phyloP scores from a whole-genome alignment of 768 basidiomycete genomes.

The Pleurotus tuoliensis region DNA sequence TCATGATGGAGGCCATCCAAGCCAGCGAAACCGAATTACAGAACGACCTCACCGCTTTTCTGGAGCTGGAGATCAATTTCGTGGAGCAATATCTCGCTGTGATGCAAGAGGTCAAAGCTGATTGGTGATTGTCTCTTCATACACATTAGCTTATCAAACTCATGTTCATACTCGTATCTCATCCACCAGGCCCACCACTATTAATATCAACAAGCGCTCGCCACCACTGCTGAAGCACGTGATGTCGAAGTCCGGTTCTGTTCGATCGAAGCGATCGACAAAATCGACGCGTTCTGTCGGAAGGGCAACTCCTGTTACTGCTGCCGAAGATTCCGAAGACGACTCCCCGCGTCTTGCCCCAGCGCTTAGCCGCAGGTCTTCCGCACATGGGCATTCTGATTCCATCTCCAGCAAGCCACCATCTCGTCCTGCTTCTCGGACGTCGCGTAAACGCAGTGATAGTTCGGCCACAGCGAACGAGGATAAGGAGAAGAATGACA shows the following conservation, averaged over 20 bases:
- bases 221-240: slow-evolving; percentile 13
- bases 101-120: slow-evolving; percentile 60
- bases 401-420: slow-evolving; percentile 37
- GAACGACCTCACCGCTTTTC: slow-evolving; percentile 63
- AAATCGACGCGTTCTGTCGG: slow-evolving; percentile 13
- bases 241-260: slow-evolving; percentile 25
- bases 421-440: slow-evolving; percentile 55
- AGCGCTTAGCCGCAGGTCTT: slow-evolving; percentile 23
- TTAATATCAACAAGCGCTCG: slow-evolving; percentile 23
- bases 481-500: slow-evolving; percentile 31
- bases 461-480: slow-evolving; percentile 39
- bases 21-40: slow-evolving; percentile 73
- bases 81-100: slow-evolving; percentile 71
- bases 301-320: slow-evolving; percentile 12
- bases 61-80: slow-evolving; percentile 74
- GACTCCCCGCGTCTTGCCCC: slow-evolving; percentile 18
- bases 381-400: slow-evolving; percentile 32
- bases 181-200: slow-evolving; percentile 18
- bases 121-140: slow-evolving; percentile 45
- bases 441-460: slow-evolving; percentile 63
- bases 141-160: too few species aligned
- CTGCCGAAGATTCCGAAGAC: slow-evolving; percentile 32
- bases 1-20: slow-evolving; percentile 75
- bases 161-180: neutral
- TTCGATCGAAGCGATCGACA: slow-evolving; percentile 27